Percentiles rank a stretch among this genome's conserved stretches.
phyloP scores from a whole-genome alignment of 495 filamentous ascomycete species.

The Lichina pygmaea region DNA sequence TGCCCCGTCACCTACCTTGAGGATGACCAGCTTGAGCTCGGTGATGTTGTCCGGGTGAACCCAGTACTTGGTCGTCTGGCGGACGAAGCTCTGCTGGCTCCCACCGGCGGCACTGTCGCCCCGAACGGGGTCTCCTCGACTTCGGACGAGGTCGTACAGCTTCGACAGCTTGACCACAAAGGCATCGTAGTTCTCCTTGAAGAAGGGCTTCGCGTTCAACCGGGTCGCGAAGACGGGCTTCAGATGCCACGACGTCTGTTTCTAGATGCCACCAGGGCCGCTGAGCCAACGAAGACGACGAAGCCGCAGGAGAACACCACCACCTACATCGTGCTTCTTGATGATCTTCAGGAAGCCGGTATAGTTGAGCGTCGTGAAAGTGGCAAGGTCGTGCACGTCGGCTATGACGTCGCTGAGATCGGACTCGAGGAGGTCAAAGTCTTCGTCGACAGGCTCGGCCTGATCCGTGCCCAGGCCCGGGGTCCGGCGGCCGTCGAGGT shows the following conservation, averaged over 20 bases:
- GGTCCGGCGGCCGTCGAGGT: conserved; percentile 23
- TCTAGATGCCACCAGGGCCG: conserved; percentile 20
- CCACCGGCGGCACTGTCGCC: conserved; percentile 83
- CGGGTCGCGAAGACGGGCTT: conserved; percentile 82
- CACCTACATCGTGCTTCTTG: conserved; percentile 91
- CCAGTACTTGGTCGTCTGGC: conserved; percentile 99
- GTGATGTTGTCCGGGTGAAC: conserved; percentile 97
- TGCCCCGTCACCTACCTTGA: conserved; percentile 29
- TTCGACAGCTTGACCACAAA: conserved; percentile 88
- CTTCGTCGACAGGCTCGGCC: conserved; percentile 51
- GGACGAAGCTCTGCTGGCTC: conserved; percentile 79
- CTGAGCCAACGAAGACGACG: conserved; percentile 8
- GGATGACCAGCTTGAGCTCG: conserved; percentile 84
- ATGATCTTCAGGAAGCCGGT: conserved; percentile 99
- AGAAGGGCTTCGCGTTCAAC: conserved; percentile 88
- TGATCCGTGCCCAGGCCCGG: conserved; percentile 7
- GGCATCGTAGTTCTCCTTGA: conserved; percentile 93
- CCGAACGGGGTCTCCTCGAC: conserved; percentile 70
- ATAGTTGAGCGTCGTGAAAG: conserved; percentile 96
- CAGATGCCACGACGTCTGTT: conserved; percentile 82
- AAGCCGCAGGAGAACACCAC: neutral
- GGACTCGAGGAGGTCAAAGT: conserved; percentile 83
- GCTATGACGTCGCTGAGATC: conserved; percentile 94
- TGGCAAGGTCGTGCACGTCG: conserved; percentile 93
- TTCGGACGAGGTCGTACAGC: conserved; percentile 83